Evolutionary conservation across 164 flowering plant species (phyloP).

Genomic region (Aristolochia contorta): DNA sequence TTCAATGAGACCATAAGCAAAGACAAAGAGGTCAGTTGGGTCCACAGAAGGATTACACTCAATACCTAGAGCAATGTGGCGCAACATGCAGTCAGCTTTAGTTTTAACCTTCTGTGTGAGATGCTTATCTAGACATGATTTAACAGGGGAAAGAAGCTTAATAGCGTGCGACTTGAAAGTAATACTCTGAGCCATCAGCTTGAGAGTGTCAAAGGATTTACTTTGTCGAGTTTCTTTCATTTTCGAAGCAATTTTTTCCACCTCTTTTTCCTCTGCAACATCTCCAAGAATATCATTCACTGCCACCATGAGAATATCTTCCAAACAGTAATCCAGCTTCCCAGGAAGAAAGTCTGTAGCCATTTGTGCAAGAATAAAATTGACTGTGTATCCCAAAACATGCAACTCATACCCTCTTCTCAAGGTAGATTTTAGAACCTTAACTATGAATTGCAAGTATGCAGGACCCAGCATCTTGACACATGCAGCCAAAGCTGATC

Average conservation of each 20-base stretch:
- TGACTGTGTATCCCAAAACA: conserved; percentile 76
- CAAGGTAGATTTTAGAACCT: conserved; percentile 49
- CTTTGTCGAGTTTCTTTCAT: conserved; percentile 85
- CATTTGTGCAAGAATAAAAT: conserved; percentile 55
- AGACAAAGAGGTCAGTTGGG: conserved; percentile 60
- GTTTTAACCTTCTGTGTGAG: conserved; percentile 57
- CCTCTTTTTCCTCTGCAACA: conserved; percentile 89
- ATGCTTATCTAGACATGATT: conserved; percentile 46
- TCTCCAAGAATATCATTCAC: conserved; percentile 86
- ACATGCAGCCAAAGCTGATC: conserved; percentile 82
- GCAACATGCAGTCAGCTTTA: conserved; percentile 60
- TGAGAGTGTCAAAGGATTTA: conserved; percentile 71
- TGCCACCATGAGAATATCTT: conserved; percentile 60
- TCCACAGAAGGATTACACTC: conserved; percentile 61
- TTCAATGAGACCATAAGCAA: conserved; percentile 58
- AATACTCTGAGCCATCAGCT: conserved; percentile 56
- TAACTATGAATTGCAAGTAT: conserved; percentile 56
- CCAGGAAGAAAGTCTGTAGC: conserved; percentile 27
- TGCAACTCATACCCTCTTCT: conserved; percentile 89
- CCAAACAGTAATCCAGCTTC: conserved; percentile 69
- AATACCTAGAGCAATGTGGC: conserved; percentile 72
- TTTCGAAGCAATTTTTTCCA: conserved; percentile 92
- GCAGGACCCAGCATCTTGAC: conserved; percentile 76
- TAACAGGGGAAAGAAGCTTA: conserved; percentile 68
- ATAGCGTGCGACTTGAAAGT: conserved; percentile 60